phyloP scores from a whole-genome alignment of 2,329 filamentous ascomycete species.

The Saccharata proteae region DNA sequence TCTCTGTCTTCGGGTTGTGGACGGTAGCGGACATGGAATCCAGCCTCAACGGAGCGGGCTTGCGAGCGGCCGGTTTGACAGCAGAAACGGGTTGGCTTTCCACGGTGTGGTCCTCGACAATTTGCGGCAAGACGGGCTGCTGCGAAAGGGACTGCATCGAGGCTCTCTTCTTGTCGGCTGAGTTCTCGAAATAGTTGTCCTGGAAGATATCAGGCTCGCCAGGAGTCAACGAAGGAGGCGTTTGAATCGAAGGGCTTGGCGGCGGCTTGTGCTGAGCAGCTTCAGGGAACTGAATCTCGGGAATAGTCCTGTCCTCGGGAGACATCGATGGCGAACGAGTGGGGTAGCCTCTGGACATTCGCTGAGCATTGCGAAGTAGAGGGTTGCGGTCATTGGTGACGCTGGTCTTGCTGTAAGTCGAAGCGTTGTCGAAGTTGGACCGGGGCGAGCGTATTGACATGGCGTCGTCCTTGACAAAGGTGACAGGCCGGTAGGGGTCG shows the following conservation, averaged over 20 bases:
- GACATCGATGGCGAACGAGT: conserved; percentile 15
- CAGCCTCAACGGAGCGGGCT: conserved; percentile 13
- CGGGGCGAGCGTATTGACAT: conserved; percentile 20
- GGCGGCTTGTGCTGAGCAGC: conserved; percentile 10
- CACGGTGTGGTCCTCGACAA: conserved; percentile 10
- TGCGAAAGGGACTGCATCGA: too few relatives aligned
- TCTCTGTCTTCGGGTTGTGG: conserved; percentile 22
- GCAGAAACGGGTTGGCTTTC: neutral
- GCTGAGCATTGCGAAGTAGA: conserved; percentile 44
- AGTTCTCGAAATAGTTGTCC: conserved; percentile 10
- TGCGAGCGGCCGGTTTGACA: conserved; percentile 4
- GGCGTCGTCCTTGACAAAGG: conserved; percentile 40
- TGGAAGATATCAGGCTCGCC: conserved; percentile 2
- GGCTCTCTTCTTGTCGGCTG: conserved; percentile 21
- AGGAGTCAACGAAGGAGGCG: conserved; percentile 1
- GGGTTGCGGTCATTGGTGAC: conserved; percentile 34
- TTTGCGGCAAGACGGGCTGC: conserved; percentile 11
- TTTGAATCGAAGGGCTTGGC: conserved; percentile 1
- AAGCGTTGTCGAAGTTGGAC: conserved; percentile 28
- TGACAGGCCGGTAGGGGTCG: conserved; percentile 67
- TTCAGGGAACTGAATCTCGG: conserved; percentile 24
- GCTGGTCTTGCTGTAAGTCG: conserved; percentile 41
- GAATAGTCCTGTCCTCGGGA: conserved; percentile 17
- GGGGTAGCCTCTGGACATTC: conserved; percentile 39
- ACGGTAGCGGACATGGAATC: conserved; percentile 25